Percentiles rank a stretch among this genome's conserved stretches.
These are phyloP conservation scores for Trichoderma reesei DNA, from an alignment of 495 filamentous ascomycete genomes.

Conservation along the genomic window DNA sequence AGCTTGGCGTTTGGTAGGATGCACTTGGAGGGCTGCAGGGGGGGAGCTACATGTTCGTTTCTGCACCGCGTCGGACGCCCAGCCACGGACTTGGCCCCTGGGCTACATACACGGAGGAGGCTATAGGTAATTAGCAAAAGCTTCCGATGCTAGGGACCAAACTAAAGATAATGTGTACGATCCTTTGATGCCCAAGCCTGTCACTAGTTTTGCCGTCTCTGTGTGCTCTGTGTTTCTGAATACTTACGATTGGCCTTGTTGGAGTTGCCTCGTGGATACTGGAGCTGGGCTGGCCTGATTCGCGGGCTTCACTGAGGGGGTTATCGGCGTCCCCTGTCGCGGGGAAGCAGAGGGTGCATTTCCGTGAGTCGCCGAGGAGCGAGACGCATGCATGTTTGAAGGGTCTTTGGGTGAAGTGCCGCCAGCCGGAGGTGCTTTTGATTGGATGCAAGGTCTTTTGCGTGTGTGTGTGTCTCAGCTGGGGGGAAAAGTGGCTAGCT, in stretches of 20 bases:
- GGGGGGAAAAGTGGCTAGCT: too few species aligned
- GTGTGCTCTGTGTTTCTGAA: neutral
- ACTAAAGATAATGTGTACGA: conserved; percentile 9
- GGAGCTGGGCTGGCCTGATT: too few species aligned
- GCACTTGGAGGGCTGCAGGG: neutral
- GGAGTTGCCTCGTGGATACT: too few species aligned
- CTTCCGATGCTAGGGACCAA: neutral
- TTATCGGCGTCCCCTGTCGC: neutral
- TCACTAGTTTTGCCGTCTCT: neutral
- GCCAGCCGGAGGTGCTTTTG: too few species aligned
- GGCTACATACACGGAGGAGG: neutral
- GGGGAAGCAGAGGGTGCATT: neutral
- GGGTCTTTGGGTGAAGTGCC: too few species aligned
- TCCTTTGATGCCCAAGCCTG: conserved; percentile 1
- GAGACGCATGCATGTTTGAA: neutral
- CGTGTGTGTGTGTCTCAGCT: too few species aligned
- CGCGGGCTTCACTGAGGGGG: too few species aligned
- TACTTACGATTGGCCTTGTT: too few species aligned
- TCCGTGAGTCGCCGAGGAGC: neutral
- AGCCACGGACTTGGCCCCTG: neutral
- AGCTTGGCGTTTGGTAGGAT: conserved; percentile 8
- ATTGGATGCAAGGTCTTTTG: too few species aligned
- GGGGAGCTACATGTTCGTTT: neutral
- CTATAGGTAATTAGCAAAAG: conserved; percentile 3
- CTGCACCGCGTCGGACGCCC: neutral